Evolutionary conservation across 108 stramenopile genomes (phyloP).

Genomic region (Nitzschia sp.): DNA sequence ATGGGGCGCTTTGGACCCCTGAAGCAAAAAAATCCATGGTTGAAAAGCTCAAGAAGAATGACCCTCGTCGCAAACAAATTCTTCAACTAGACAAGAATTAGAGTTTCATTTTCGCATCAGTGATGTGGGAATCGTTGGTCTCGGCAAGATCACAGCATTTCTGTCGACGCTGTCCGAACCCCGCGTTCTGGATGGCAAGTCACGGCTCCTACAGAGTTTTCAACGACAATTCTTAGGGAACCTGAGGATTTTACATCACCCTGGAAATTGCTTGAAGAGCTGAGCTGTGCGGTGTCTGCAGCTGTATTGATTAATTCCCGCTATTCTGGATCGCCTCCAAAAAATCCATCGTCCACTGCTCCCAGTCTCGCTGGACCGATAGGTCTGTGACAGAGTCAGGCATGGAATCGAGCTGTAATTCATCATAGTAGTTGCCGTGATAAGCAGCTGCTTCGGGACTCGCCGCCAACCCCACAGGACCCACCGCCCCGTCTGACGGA

Average conservation of each 20-base stretch:
- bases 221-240: too few species aligned
- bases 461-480: conserved; percentile 12
- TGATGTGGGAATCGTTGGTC: too few species aligned
- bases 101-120: too few species aligned
- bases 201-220: too few species aligned
- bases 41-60: conserved; percentile 13
- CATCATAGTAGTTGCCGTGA: conserved; percentile 15
- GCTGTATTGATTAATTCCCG: too few species aligned
- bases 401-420: neutral
- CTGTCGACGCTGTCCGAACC: too few species aligned
- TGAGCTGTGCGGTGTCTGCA: too few species aligned
- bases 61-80: conserved; percentile 15
- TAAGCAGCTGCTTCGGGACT: neutral
- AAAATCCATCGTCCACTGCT: conserved; percentile 23
- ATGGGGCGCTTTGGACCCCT: conserved; percentile 9
- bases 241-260: too few species aligned
- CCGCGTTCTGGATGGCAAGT: too few species aligned
- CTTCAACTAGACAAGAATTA: neutral
- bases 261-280: too few species aligned
- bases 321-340: too few species aligned
- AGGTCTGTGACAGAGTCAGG: neutral
- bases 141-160: too few species aligned
- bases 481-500: neutral
- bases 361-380: conserved; percentile 11
- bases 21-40: conserved; percentile 18